phyloP scores from a whole-genome alignment of 768 basidiomycete genomes.

The Trametes coccinea region DNA sequence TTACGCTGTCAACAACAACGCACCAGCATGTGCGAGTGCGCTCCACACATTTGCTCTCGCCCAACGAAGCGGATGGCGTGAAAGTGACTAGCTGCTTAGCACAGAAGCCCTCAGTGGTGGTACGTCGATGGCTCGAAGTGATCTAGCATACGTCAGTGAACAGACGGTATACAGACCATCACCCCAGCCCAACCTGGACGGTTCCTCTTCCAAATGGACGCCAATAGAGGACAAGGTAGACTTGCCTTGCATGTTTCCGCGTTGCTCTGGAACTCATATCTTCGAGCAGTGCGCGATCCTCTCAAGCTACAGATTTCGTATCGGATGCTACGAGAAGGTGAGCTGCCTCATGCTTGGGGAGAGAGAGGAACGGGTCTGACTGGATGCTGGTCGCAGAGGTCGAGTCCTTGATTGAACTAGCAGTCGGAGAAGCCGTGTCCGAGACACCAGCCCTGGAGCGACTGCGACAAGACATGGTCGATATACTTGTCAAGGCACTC shows the following conservation, averaged over 20 bases:
- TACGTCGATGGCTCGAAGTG: conserved; percentile 30
- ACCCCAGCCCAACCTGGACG: conserved; percentile 74
- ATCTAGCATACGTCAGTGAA: conserved; percentile 12
- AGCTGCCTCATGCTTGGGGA: neutral
- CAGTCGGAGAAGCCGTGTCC: conserved; percentile 44
- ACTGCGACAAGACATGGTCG: conserved; percentile 47
- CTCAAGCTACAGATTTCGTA: conserved; percentile 69
- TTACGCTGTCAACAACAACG: conserved; percentile 82
- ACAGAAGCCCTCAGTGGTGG: conserved; percentile 48
- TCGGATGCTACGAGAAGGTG: conserved; percentile 82
- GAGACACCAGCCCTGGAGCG: conserved; percentile 35
- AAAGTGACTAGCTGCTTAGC: conserved; percentile 51
- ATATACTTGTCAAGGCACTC: conserved; percentile 55
- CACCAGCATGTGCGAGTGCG: conserved; percentile 78
- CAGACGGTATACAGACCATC: conserved; percentile 55
- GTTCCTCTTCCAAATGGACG: conserved; percentile 81
- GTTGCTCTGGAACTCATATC: neutral
- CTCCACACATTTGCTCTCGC: conserved; percentile 54
- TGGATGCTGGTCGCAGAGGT: conserved; percentile 50
- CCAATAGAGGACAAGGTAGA: conserved; percentile 58
- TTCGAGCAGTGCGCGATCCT: conserved; percentile 55
- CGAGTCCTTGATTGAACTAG: conserved; percentile 55
- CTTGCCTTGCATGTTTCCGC: conserved; percentile 4
- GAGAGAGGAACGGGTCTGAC: neutral
- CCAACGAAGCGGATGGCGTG: conserved; percentile 48